Base-by-base conservation (phyloP, 768 basidiomycete species). In the Russula brevipes region DNA sequence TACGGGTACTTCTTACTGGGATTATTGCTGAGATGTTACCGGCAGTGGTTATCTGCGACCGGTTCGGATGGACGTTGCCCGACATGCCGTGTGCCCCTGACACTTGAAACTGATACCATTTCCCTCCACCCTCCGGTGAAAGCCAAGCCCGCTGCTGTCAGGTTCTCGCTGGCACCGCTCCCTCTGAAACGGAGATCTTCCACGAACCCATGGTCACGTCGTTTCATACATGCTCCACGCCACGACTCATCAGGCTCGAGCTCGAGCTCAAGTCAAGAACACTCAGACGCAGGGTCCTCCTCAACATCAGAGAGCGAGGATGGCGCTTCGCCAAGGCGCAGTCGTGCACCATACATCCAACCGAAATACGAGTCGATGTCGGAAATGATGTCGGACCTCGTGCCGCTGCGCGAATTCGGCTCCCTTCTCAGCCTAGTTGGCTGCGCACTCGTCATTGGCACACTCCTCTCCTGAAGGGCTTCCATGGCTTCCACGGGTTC, bases 51-150 rank as follows among this genome's bases (percentile, higher is more conserved):
- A 12, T 60, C 58, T 1, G 65, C 59, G 33, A 19, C 17, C 6
- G 57, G 56, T 14, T 67, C 67, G 4, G 67, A 68, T 52, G 67
- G 67, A 42, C 67, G 67, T 10, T 68, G 67, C 50, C 67, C 67
- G 9, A 68, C 67, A 2, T 68, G 67, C 39, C 67, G 65, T 0
- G 67, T 68, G 31, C 61, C 61, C 9, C 51, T 68, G 36, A 63
- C 67, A 10, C 10, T 68, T 2, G 67, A 67, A 58, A 45, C 39
- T 2, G 67, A 68, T 54, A 68, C 67, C 1, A 68, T 68, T 17
- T 57, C 5, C 38, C 66, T 68, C 19, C 67, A 68, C 17, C 38
- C 67, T 24, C 67, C 65, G 1, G 65, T 39, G 14, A 62, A 62
- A 42, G 36, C 42, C 38, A 59, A 57, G 16, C 16, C 31, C 4